Evolutionary conservation across 768 basidiomycete genomes (phyloP).

Genomic region (Cyclocybe cylindracea): DNA sequence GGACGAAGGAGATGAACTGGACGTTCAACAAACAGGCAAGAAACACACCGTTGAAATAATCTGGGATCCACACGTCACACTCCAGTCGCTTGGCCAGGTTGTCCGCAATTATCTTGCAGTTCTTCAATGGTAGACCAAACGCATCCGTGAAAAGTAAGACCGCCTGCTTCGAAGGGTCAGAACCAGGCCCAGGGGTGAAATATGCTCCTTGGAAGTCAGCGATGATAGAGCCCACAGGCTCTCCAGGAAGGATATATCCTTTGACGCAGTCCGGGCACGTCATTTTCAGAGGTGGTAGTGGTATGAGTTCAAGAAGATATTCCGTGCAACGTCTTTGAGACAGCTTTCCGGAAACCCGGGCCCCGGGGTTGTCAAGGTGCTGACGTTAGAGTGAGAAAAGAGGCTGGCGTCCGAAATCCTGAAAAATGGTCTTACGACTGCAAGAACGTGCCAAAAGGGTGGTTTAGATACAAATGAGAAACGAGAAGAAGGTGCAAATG

Average conservation of each 20-base stretch:
- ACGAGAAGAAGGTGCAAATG: too few species aligned
- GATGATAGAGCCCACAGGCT: conserved; percentile 43
- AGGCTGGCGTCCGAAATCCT: too few species aligned
- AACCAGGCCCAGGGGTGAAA: conserved; percentile 27
- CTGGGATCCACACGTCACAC: conserved; percentile 67
- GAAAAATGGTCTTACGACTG: too few species aligned
- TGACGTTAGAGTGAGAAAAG: too few species aligned
- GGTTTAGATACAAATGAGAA: too few species aligned
- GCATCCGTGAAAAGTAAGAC: conserved; percentile 57
- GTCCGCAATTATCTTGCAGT: conserved; percentile 61
- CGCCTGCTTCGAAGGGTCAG: conserved; percentile 34
- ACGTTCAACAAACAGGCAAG: not conserved
- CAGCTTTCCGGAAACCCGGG: too few species aligned
- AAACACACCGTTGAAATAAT: conserved; percentile 53
- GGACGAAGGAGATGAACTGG: not conserved
- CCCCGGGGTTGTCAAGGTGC: too few species aligned
- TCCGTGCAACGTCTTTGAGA: too few species aligned
- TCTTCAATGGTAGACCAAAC: conserved; percentile 54
- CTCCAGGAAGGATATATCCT: conserved; percentile 44
- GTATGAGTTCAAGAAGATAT: too few species aligned
- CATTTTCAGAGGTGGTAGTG: conserved; percentile 8
- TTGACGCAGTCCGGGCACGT: conserved; percentile 39
- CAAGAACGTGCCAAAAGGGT: too few species aligned
- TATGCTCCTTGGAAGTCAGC: conserved; percentile 43
- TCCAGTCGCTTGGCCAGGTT: conserved; percentile 44